Evolutionary conservation across 306 rosid genomes (phyloP).

Genomic region (Sicyos edulis): DNA sequence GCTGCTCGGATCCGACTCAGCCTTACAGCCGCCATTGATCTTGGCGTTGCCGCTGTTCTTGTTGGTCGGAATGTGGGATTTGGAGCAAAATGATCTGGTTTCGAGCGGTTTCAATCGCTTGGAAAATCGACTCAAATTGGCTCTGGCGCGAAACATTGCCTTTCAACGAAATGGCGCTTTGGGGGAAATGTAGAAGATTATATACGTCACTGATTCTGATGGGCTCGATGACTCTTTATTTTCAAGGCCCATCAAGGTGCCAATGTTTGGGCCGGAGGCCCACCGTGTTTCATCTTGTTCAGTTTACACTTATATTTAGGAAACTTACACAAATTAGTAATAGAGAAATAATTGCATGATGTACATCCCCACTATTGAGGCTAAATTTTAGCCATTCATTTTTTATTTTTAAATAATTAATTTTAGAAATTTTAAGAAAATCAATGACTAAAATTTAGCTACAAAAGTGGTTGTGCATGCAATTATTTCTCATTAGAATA

Average conservation of each 20-base stretch:
- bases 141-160: conserved; percentile 46
- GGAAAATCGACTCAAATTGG: conserved; percentile 31
- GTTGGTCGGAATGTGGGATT: not conserved
- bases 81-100: conserved; percentile 34
- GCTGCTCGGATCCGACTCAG: conserved; percentile 24
- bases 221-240: not conserved
- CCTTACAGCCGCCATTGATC: conserved; percentile 16
- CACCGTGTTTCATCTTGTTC: not conserved
- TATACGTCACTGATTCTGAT: not conserved
- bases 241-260: conserved; percentile 1
- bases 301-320: not conserved
- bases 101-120: conserved; percentile 29
- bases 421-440: too few species aligned
- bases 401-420: too few species aligned
- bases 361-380: too few species aligned
- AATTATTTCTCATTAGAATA: too few species aligned
- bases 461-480: too few species aligned
- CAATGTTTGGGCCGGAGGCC: conserved; percentile 10
- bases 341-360: too few species aligned
- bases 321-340: too few species aligned
- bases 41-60: conserved; percentile 6
- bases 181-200: not conserved
- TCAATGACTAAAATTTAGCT: too few species aligned
- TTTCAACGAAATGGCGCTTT: not conserved
- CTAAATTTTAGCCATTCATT: too few species aligned